phyloP scores from a whole-genome alignment of 1,284 basidiomycete species.

The Marasmius sp. region DNA sequence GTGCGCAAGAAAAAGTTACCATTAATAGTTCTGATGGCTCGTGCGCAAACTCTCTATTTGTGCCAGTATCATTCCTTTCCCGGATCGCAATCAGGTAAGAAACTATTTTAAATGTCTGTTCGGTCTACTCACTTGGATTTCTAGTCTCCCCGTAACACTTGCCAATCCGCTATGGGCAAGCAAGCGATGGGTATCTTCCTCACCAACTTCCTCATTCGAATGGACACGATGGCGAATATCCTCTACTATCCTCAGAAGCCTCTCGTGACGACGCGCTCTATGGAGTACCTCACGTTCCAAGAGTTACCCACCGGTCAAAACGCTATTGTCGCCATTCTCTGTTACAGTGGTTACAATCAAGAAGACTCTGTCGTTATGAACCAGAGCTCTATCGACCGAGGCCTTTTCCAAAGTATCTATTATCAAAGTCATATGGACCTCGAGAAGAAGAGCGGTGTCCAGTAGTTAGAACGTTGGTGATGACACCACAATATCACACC shows the following conservation, averaged over 20 bases:
- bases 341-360: constrained; percentile 99
- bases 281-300: constrained; percentile 98
- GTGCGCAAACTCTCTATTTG: too few species aligned
- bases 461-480: too few species aligned
- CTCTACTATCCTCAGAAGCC: constrained; percentile 99
- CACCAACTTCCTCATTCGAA: constrained; percentile 95
- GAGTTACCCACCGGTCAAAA: constrained; percentile 98
- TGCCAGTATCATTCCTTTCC: constrained; percentile 99
- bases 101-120: background rate
- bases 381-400: constrained; percentile 96
- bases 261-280: constrained; percentile 95
- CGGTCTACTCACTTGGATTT: constrained; percentile 15
- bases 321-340: constrained; percentile 96
- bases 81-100: constrained; percentile 95
- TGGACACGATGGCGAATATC: constrained; percentile 99
- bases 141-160: constrained; percentile 98
- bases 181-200: constrained; percentile 99
- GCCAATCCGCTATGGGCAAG: constrained; percentile 99
- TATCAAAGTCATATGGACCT: constrained; percentile 60
- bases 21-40: too few species aligned
- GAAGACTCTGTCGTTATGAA: constrained; percentile 99
- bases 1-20: too few species aligned
- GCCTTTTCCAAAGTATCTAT: constrained; percentile 98
- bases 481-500: too few species aligned
- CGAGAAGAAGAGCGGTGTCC: too few species aligned